Conservation (phyloP, 768 basidiomycete genomes). For the Agrocybe pediades region DNA sequence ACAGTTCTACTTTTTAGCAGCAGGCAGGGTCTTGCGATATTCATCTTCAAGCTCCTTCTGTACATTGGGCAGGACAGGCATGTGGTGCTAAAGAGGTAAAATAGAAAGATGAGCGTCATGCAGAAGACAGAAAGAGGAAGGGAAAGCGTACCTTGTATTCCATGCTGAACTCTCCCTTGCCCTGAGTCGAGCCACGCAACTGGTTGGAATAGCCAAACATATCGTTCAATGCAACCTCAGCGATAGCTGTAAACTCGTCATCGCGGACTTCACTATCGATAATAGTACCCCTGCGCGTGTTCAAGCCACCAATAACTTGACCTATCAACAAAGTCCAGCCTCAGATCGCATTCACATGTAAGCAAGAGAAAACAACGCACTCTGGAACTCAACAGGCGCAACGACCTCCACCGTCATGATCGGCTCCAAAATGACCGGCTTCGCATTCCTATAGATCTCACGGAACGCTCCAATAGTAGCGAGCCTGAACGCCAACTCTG, state of each 20-base stretch:
- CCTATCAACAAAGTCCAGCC: constrained; percentile 37
- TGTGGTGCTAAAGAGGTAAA: constrained; percentile 54
- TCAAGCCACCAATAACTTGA: constrained; percentile 91
- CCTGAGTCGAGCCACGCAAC: constrained; percentile 92
- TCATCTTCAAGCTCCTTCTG: constrained; percentile 90
- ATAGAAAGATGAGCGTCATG: constrained; percentile 2
- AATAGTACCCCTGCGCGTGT: constrained; percentile 90
- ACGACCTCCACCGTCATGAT: constrained; percentile 99
- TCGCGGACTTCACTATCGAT: constrained; percentile 95
- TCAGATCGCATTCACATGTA: neutral
- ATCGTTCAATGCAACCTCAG: constrained; percentile 94
- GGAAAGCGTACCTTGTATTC: constrained; percentile 65
- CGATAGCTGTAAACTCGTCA: constrained; percentile 91
- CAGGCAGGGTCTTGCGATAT: constrained; percentile 75
- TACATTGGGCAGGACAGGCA: constrained; percentile 81
- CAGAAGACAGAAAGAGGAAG: constrained; percentile 1
- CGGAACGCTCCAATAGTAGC: constrained; percentile 92
- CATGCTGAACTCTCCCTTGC: constrained; percentile 90
- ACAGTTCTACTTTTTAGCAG: constrained; percentile 64
- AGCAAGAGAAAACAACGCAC: constrained; percentile 33
- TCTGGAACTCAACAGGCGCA: constrained; percentile 95
- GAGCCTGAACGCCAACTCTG: constrained; percentile 92
- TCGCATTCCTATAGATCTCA: constrained; percentile 79
- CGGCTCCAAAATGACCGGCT: constrained; percentile 90
- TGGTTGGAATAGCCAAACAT: constrained; percentile 99